Conservation (phyloP, 306 rosid genomes). For the Vigna angularis region DNA sequence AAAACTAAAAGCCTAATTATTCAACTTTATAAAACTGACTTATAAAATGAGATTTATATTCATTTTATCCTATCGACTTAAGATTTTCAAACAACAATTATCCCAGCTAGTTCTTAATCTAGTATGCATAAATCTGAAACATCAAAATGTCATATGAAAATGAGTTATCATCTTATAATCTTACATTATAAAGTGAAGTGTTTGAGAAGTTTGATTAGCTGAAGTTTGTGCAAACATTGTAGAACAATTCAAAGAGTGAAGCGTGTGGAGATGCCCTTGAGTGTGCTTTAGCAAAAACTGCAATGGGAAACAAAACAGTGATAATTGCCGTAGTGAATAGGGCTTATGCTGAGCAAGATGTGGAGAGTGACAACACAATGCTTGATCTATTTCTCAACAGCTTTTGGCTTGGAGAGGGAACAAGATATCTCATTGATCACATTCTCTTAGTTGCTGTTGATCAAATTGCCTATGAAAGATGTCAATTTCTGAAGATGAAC, state of each 20-base stretch:
- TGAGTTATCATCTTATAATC: too few relatives aligned
- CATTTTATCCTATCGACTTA: too few relatives aligned
- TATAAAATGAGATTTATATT: too few relatives aligned
- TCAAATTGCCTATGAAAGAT: conserved; percentile 69
- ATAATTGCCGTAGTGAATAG: conserved; percentile 66
- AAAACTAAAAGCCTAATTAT: too few relatives aligned
- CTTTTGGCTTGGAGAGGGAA: conserved; percentile 78
- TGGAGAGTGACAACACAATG: conserved; percentile 57
- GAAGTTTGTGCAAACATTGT: not conserved
- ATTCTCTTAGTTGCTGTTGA: conserved; percentile 74
- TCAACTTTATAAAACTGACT: too few relatives aligned
- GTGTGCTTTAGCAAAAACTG: conserved; percentile 53
- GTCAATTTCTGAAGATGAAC: conserved; percentile 57
- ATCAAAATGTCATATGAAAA: too few relatives aligned
- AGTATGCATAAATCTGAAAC: too few relatives aligned
- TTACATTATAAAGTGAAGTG: too few relatives aligned
- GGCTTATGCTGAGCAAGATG: conserved; percentile 72
- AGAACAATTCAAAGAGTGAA: not conserved
- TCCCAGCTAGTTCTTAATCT: too few relatives aligned
- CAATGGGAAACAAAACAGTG: conserved; percentile 68
- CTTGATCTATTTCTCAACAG: conserved; percentile 74
- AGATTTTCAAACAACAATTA: too few relatives aligned
- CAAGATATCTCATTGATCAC: conserved; percentile 54
- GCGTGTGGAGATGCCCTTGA: conserved; percentile 54
- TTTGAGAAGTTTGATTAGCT: too few relatives aligned